phyloP scores from a whole-genome alignment of 768 basidiomycete genomes.

The Auriculariales sp. region DNA sequence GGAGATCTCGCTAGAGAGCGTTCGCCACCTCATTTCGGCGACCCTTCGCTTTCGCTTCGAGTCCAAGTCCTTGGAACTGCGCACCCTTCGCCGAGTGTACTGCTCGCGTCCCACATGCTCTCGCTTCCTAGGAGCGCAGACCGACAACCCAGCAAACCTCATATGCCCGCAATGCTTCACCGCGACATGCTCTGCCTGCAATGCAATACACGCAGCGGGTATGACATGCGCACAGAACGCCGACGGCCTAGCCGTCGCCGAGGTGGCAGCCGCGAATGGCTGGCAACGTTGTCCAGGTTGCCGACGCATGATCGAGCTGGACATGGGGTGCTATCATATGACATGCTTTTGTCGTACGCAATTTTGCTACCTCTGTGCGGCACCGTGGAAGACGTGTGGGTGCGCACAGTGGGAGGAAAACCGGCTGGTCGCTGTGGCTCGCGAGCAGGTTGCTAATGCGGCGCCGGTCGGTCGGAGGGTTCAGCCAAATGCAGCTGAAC shows the following conservation, averaged over 20 bases:
- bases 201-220: not conserved
- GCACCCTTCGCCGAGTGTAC: constrained; percentile 21
- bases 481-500: constrained; percentile 1
- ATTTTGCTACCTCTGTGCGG: constrained; percentile 55
- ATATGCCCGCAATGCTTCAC: not conserved
- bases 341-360: constrained; percentile 35
- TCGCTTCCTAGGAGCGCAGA: constrained; percentile 30
- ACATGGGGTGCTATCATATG: constrained; percentile 49
- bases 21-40: constrained; percentile 18
- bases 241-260: constrained; percentile 25
- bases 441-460: constrained; percentile 26
- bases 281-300: constrained; percentile 59
- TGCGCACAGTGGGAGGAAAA: constrained; percentile 55
- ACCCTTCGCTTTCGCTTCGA: constrained; percentile 17
- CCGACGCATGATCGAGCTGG: constrained; percentile 37
- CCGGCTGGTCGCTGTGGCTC: constrained; percentile 25
- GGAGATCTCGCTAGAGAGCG: constrained; percentile 15
- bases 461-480: not conserved
- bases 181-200: constrained; percentile 2
- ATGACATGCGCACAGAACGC: constrained; percentile 16
- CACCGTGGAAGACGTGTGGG: constrained; percentile 42
- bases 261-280: constrained; percentile 26
- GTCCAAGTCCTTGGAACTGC: constrained; percentile 30
- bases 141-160: constrained; percentile 1
- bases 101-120: constrained; percentile 30